phyloP scores from a whole-genome alignment of 2,329 filamentous ascomycete genomes.

The Epicoccum sorghinum region DNA sequence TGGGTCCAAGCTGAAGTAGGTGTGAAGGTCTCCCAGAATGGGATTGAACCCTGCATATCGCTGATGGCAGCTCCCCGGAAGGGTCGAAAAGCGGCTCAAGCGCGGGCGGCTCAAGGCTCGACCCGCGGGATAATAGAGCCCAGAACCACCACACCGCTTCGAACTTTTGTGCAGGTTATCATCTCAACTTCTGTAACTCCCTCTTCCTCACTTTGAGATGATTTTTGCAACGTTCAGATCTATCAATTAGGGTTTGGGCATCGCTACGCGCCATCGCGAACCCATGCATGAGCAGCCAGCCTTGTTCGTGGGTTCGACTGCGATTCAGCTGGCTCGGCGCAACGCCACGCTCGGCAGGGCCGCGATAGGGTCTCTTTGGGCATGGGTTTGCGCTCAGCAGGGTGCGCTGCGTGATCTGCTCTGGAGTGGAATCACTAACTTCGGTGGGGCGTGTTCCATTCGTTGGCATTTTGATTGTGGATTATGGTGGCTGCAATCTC shows the following conservation, averaged over 20 bases:
- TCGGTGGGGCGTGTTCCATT: not conserved
- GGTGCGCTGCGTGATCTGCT: slow-evolving; percentile 2
- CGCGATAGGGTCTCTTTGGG: slow-evolving; percentile 5
- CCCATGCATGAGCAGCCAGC: not conserved
- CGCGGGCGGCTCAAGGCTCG: slow-evolving; percentile 1
- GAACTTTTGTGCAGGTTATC: not conserved
- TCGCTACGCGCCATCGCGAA: no score
- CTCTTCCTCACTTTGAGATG: not conserved
- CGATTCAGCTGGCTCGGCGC: slow-evolving; percentile 8
- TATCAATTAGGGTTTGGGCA: no score
- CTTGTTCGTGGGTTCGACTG: not conserved
- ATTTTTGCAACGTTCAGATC: not conserved
- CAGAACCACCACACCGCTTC: slow-evolving; percentile 1
- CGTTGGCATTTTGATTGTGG: no score
- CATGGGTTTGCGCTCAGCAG: not conserved
- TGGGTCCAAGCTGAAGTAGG: slow-evolving; percentile 2
- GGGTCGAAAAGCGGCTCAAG: slow-evolving; percentile 3
- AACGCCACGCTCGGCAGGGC: slow-evolving; percentile 8
- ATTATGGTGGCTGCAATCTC: no score
- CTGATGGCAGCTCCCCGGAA: not conserved
- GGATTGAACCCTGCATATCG: not conserved
- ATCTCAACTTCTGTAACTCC: no score
- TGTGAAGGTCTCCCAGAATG: slow-evolving; percentile 1
- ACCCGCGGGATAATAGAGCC: not conserved
- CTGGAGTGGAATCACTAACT: not conserved